Base-by-base conservation (phyloP, 805 yeast species). In the Yarrowia divulgata region DNA sequence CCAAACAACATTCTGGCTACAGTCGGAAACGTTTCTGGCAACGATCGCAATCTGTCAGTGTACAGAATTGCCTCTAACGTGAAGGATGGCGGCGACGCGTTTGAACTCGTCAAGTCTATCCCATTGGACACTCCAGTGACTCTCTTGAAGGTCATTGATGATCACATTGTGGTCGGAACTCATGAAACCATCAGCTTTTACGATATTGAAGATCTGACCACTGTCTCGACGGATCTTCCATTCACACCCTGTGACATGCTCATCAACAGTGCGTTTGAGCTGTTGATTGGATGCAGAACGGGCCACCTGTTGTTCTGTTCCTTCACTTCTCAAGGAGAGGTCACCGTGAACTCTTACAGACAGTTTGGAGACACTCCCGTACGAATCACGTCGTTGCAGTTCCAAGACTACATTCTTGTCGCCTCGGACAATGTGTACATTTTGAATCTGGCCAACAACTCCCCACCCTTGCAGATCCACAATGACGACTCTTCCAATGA, bases 201-300 rank as follows among this genome's bases (percentile, higher is more conserved):
- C 42, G 66, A 60, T 7, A 43, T 34, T 7, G 66, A 60, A 14
- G 66, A 60, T 6, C 42, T 60, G 34, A 60, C 66, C 1, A 42
- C 66, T 1, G 52, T 60, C 4, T 60, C 66, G 2, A 60, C 52
- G 8, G 50, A n/a, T 14, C 14, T 60, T 8, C 66, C 52, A 1
- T 45, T 43, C 52, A 60, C 66, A 5, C 66, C 66, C 3, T 60
- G 66, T 8, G 66, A 60, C n/a, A 43, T 60, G 50, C 29, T 60
- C 39, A 43, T 60, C 29, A 60, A 12, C 49, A 32, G n/a, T 14
- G 32, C 66, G 7, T 43, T 34, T n/a, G 42, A 45, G 40, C 34
- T 60, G 12, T 14, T 60, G 18, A 60, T 60, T 18, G 66, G 66
- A 14, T 60, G 66, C 16, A 16, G 66, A 43, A 60, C 66, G 16